Conservation (phyloP, 2,329 filamentous ascomycete species). For the Cladosporium velox region DNA sequence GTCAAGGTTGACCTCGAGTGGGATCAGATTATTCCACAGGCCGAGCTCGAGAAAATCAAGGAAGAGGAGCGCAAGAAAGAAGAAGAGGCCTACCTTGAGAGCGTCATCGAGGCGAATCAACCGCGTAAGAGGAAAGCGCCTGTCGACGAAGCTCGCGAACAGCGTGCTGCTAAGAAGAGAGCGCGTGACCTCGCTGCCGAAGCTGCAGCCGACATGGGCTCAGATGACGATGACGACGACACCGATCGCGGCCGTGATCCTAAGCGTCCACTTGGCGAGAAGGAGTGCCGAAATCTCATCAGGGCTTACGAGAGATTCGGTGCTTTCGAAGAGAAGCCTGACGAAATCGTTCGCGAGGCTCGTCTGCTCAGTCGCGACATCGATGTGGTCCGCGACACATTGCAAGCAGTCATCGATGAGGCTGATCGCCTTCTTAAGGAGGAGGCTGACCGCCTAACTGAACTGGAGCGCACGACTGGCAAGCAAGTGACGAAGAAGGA, state of each 20-base stretch:
- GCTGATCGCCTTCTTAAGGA: slow-evolving; percentile 71
- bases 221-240: slow-evolving; percentile 56
- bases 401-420: slow-evolving; percentile 76
- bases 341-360: slow-evolving; percentile 85
- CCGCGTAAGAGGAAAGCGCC: slow-evolving; percentile 71
- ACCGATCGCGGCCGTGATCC: slow-evolving; percentile 67
- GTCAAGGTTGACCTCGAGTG: slow-evolving; percentile 96
- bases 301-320: slow-evolving; percentile 89
- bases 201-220: slow-evolving; percentile 56
- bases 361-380: slow-evolving; percentile 79
- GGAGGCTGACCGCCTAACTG: slow-evolving; percentile 64
- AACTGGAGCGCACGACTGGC: slow-evolving; percentile 68
- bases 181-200: slow-evolving; percentile 66
- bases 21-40: slow-evolving; percentile 97
- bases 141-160: slow-evolving; percentile 64
- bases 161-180: slow-evolving; percentile 69
- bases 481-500: slow-evolving; percentile 94
- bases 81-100: slow-evolving; percentile 78
- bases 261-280: slow-evolving; percentile 84
- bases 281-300: slow-evolving; percentile 89
- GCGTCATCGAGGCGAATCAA: slow-evolving; percentile 80
- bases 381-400: slow-evolving; percentile 73
- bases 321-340: slow-evolving; percentile 80
- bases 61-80: slow-evolving; percentile 82
- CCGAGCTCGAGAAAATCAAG: slow-evolving; percentile 86